phyloP scores from a whole-genome alignment of 1,284 basidiomycete species.

The Cutaneotrichosporon daszewskae region DNA sequence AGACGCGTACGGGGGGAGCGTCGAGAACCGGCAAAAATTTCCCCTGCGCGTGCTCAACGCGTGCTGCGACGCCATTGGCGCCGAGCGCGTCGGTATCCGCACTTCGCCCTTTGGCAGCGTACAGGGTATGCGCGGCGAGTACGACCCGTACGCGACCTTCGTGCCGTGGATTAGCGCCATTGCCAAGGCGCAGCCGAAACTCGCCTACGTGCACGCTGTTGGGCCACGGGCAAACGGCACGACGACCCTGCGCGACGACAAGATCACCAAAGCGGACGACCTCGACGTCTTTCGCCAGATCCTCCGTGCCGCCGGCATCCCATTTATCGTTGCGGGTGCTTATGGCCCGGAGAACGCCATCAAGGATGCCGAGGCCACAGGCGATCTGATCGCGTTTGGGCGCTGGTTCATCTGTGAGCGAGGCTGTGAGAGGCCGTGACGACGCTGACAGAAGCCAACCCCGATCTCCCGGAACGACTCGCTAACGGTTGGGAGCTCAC shows the following conservation, averaged over 20 bases:
- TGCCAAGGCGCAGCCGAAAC: slow-evolving; percentile 49
- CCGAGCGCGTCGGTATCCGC: slow-evolving; percentile 53
- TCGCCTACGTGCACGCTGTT: slow-evolving; percentile 58
- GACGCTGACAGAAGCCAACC: slow-evolving; percentile 41
- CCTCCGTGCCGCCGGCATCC: slow-evolving; percentile 18
- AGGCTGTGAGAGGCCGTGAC: background rate
- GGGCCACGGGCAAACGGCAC: slow-evolving; percentile 48
- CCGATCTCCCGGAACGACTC: slow-evolving; percentile 55
- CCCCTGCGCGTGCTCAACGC: slow-evolving; percentile 54
- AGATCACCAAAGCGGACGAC: slow-evolving; percentile 16
- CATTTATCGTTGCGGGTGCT: slow-evolving; percentile 54
- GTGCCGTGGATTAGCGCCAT: slow-evolving; percentile 26
- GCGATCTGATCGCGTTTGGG: slow-evolving; percentile 52
- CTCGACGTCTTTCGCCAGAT: slow-evolving; percentile 22
- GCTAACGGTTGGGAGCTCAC: slow-evolving; percentile 34
- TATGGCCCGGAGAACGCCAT: slow-evolving; percentile 33
- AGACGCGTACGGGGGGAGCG: slow-evolving; percentile 58
- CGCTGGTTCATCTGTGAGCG: slow-evolving; percentile 51
- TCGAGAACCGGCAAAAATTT: slow-evolving; percentile 57
- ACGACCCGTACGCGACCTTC: slow-evolving; percentile 34
- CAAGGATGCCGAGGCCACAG: slow-evolving; percentile 38
- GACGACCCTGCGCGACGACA: slow-evolving; percentile 17
- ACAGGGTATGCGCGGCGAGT: slow-evolving; percentile 41
- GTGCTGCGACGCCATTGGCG: slow-evolving; percentile 53
- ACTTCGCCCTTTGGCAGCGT: slow-evolving; percentile 55